Evolutionary conservation across 352 stramenopile species (phyloP), one percentile per base, ranked within the genome.

Genomic region (Globisporangium solare): DNA sequence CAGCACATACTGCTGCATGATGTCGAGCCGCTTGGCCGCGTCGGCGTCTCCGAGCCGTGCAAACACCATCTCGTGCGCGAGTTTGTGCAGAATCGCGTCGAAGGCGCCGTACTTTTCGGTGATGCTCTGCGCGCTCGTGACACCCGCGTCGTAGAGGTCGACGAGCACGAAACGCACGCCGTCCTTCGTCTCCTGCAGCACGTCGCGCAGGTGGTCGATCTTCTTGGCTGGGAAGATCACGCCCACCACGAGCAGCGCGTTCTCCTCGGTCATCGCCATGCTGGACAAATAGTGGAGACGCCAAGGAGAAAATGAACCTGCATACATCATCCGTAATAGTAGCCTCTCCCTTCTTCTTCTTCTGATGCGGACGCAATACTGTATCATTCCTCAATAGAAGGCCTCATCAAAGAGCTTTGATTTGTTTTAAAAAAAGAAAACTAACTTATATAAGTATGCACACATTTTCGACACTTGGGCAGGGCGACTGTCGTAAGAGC

Each of bases 41-140:
- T 60, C 51, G 0, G 47, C 48, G 56, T 93, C 77, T 6, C 79
- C 81, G 31, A 88, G 64, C 6, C 55, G 64, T 15, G 70, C 68
- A 51, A 89, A 93, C 41, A 93, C 80, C 81, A 93, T 89, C 39
- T 93, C 83, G 56, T 93, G 83, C 42, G 81, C 81, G 47, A 93
- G 60, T 55, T 93, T 93, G 70, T 93, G 83, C 54, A 93, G 70
- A 53, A 93, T 39, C 20, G 68, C 83, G 65, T 90, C 75, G 47
- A 91, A 53, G 5, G 45, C 64, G 15, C 79, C 77, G 56, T 81
- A 79, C 45, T 61, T 63, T 18, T 61, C 60, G 15, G 56, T 48
- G 14, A 93, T 54, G 68, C 60, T 56, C 17, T 81, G 66, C 24
- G 60, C 51, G 40, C 67, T 55, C 22, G 31, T 61, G 14, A 73